Evolutionary conservation across 73 alveolate genomes (phyloP), one percentile per base, ranked within the genome.

Genomic region (Blepharisma stoltei): DNA sequence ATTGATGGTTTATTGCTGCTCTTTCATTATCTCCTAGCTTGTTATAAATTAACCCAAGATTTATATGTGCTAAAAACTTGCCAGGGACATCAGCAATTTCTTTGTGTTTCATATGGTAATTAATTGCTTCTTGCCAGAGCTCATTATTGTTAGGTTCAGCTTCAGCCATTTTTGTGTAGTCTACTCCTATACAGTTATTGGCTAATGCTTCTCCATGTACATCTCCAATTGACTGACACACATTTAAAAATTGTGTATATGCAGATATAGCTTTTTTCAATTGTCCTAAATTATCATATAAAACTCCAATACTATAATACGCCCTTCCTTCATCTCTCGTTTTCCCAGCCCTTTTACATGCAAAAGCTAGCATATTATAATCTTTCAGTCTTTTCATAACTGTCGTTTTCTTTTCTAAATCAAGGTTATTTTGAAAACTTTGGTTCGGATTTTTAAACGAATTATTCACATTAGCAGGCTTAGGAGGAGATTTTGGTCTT

Each of bases 301-400:
- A 82, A 0, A 92, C 98, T 55, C 98, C 98, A 21, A 93, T 92
- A 52, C 92, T 76, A 76, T 92, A 92, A 76, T 92, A 92, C 9
- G 98, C 95, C 37, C 98, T 70, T 32, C 98, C 98, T 76, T 92
- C 98, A 77, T 92, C 98, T 77, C 94, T 89, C 1, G 93, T 81
- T 50, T 87, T 92, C 11, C 98, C 98, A 47, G 96, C 98, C 48
- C 98, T 71, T 67, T 90, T 92, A 60, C 98, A 92, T 7, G 98
- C 98, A 76, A 89, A 90, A 9, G 98, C 93, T 0, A 92, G 82
- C 76, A 92, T 92, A 47, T 86, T 87, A 70, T 92, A 92, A 80
- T 92, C 98, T 67, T 90, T 89, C 20, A 90, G 80, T 60, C 98
- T 65, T 71, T 92, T 89, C 68, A 89, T 81, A 7, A 92, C 70